Conservation (phyloP, 2,329 filamentous ascomycete genomes). For the Phyllosticta capitalensis region DNA sequence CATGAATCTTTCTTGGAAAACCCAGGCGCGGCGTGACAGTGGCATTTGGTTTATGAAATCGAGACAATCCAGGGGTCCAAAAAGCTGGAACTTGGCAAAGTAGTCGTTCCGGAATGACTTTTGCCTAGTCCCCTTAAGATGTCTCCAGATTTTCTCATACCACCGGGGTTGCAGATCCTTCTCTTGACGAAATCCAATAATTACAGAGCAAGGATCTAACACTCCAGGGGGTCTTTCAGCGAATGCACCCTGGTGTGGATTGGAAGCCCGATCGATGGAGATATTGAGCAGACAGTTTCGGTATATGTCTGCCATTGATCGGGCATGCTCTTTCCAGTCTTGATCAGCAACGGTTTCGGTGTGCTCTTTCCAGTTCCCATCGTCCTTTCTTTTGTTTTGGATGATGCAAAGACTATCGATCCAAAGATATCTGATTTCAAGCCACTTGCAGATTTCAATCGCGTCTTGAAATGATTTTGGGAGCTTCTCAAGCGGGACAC, state of each 20-base stretch:
- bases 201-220: neutral
- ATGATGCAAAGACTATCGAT: constrained; percentile 1
- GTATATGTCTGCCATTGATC: constrained; percentile 2
- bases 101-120: too few relatives aligned
- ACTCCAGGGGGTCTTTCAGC: neutral
- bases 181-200: too few relatives aligned
- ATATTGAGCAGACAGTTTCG: neutral
- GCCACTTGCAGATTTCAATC: neutral
- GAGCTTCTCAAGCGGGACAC: neutral
- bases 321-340: too few relatives aligned
- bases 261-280: neutral
- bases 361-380: neutral
- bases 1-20: too few relatives aligned
- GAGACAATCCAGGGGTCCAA: too few relatives aligned
- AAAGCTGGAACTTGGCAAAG: neutral
- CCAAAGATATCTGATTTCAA: neutral
- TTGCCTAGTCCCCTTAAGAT: too few relatives aligned
- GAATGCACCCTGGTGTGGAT: neutral
- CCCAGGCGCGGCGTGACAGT: too few relatives aligned
- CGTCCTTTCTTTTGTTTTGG: neutral
- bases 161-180: too few relatives aligned
- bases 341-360: neutral
- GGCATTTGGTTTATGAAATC: neutral
- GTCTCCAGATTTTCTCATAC: too few relatives aligned
- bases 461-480: neutral